Base-by-base conservation (phyloP, 2,329 filamentous ascomycete species). In the Penicillium sp. region DNA sequence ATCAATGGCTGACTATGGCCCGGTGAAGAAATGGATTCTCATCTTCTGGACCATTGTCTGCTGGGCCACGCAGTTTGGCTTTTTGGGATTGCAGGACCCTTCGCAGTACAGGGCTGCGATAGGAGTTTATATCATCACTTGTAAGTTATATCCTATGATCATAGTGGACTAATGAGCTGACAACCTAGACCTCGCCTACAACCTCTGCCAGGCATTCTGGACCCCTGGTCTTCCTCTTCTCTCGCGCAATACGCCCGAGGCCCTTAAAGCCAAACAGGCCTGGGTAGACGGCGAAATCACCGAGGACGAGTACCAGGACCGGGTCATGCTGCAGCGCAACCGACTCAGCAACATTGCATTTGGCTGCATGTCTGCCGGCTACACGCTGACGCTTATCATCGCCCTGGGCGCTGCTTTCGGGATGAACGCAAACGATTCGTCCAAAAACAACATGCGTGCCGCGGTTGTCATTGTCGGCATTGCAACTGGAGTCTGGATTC, bases 281-380 rank as follows among this genome's bases (percentile, higher is more conserved):
- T 49, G 35, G 21, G 9, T 7, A 3, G 35, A 33, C 35, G 47
- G 47, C 20, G 47, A 49, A 21, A 49, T 49, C 8, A 49, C 26
- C 11, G 47, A 49, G 18, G 47, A 49, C 12, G 26, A 49, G 23
- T 49, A 49, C 28, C 47, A 49, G 47, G 47, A 9, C 23, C 47
- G 47, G 11, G 47, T 49, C 47, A 49, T 49, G 47, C 35, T 49
- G 23, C 47, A 49, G 47, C 47, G 47, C n/a, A 49, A 49, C 47
- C 18, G 23, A n/a, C 33, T 49, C 26, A 49, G 47, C 28, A 49
- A 49, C 28, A 20, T 33, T 23, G 47, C 28, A 23, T 49, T 49
- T 20, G 47, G 47, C 18, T 16, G 26, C 18, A 49, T 49, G 47
- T 49, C 47, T 1, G 23, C 16, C 18, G 47, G 47, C 12, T 49